A percentile compares a stretch with the other conserved stretches of the same genome.
Evolutionary conservation across 192 early-diverging fungal genomes (phyloP).

Genomic region (Coemansia sp.): DNA sequence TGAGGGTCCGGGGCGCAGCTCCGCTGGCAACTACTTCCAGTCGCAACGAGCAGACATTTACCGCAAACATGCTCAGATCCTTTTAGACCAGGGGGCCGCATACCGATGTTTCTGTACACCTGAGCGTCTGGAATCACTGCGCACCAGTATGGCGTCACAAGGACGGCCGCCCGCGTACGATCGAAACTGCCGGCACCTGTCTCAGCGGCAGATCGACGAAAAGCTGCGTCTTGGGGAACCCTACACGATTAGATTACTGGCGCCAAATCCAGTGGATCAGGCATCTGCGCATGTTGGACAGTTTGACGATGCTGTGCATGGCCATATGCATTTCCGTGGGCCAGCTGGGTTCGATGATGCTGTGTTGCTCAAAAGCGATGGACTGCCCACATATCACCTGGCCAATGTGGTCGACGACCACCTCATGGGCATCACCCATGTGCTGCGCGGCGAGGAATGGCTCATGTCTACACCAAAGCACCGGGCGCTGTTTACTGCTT

Average conservation of each 20-base stretch:
- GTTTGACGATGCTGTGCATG: conserved; percentile 75
- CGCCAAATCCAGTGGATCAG: conserved; percentile 29
- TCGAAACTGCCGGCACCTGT: conserved; percentile 70
- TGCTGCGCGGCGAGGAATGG: conserved; percentile 95
- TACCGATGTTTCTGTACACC: conserved; percentile 88
- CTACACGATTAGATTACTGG: conserved; percentile 73
- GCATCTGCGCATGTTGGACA: conserved; percentile 57
- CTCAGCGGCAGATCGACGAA: conserved; percentile 62
- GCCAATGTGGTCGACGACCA: conserved; percentile 95
- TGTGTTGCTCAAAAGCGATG: conserved; percentile 89
- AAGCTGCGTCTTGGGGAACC: conserved; percentile 57
- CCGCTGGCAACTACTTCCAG: conserved; percentile 69
- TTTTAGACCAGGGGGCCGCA: conserved; percentile 69
- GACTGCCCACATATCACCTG: conserved; percentile 90
- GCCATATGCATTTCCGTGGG: conserved; percentile 63
- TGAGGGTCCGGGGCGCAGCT: conserved; percentile 65
- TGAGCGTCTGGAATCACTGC: conserved; percentile 62
- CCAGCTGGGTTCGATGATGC: conserved; percentile 80
- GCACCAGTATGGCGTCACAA: conserved; percentile 55
- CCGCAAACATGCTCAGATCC: conserved; percentile 59
- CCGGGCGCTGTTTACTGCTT: conserved; percentile 73
- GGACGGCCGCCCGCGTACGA: conserved; percentile 73
- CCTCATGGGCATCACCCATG: conserved; percentile 87
- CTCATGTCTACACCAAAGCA: conserved; percentile 92
- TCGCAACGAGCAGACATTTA: conserved; percentile 77